Base-by-base conservation (phyloP, 108 stramenopile genomes). In the Skeletonema marinoi region DNA sequence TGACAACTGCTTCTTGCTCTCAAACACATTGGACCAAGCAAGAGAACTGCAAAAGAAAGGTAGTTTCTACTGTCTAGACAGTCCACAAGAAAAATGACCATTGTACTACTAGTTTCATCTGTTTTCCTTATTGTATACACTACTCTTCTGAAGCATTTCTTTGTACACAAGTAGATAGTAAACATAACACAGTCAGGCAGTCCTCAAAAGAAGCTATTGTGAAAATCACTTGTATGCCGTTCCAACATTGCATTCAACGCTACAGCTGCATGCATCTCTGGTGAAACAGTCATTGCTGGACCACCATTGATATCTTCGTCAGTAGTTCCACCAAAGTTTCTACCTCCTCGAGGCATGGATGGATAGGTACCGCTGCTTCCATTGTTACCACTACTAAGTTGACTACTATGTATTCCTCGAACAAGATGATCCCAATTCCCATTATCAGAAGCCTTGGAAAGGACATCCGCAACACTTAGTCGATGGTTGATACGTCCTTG, bases 161-260 rank as follows among this genome's bases (percentile, higher is more conserved):
- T 35, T 35, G 33, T 35, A 35, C 39, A 41, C 39, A 41, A 41
- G 39, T 41, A 41, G 10, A 41, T 10, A 41, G 39, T 12, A 4
- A 41, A 46, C 14, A 44, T 14, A 0, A 54, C 25, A n/a, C 54
- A 56, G 16, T 5, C 7, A 56, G 9, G 2, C 7, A 3, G 2
- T 21, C 4, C 21, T 73, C 72, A 73, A 73, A 73, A 74, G 41
- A 74, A 74, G 51, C 65, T 59, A 66, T 66, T 74, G 19, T 74
- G 50, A 31, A 21, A 66, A 36, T 33, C 30, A 74, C 74, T 59
- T 38, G 65, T 66, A 54, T 66, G 44, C 25, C 58, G 42, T 16
- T 74, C 74, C 65, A 74, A 59, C 74, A 74, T 74, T 38, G 65
- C 65, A 66, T 64, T 74, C 65, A 74, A 66, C 32, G 74, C 74